Base-by-base conservation (phyloP, 2,329 filamentous ascomycete species). In the Penicillium sp. region DNA sequence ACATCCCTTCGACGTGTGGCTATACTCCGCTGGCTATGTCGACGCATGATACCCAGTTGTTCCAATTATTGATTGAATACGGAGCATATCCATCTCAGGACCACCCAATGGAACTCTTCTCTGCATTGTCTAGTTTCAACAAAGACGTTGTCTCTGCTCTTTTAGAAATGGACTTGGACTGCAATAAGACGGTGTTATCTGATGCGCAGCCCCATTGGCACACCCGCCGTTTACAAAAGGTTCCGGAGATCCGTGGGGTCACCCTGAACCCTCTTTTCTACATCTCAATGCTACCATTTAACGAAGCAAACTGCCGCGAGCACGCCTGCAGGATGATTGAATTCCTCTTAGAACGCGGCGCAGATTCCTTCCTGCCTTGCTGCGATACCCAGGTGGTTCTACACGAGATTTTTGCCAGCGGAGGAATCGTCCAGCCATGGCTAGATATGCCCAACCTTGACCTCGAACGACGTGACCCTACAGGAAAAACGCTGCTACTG, bases 341-440 rank as follows among this genome's bases (percentile, higher is more conserved):
- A 7, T 28, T 52, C n/a, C 38, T 63, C 2, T 30, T 64, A 11
- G 43, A 56, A 10, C 56, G 57, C 3, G 62, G 63, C 2, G 59
- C 62, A 1, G 50, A 64, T 33, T 56, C 62, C 5, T 64, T 56
- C 40, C 53, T 56, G 5, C 28, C 37, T 33, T 57, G 31, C 26
- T 16, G 57, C n/a, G 14, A 53, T 5, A 35, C 51, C 11, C 38
- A 35, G 26, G 28, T 51, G 10, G 55, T 65, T 12, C 38, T 65
- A 2, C 61, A 62, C 26, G 37, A 60, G 2, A 42, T 59, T 4
- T 50, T 61, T 11, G 31, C 46, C 3, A 25, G 37, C 10, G 62
- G 57, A 5, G 61, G 61, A 4, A 59, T 60, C 17, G 58, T 61
- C 25, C 57, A 59, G 30, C 61, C 59, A 0, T 62, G 50, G 47